Conservation (phyloP, 2,329 filamentous ascomycete genomes). For the Neonectria faginata region DNA sequence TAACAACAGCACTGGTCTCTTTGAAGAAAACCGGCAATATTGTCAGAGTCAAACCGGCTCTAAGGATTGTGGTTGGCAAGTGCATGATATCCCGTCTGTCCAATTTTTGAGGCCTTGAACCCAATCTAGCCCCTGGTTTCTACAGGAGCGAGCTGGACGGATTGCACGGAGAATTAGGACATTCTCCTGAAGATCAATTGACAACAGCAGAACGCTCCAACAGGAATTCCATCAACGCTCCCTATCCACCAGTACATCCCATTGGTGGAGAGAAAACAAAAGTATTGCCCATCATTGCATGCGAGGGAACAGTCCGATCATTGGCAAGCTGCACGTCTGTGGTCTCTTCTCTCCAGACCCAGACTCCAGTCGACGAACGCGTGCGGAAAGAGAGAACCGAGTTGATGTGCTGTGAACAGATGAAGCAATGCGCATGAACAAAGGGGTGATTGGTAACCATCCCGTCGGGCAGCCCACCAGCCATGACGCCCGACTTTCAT, state of each 20-base stretch:
- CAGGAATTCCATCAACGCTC: no score
- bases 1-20: background rate
- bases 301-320: background rate
- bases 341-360: no score
- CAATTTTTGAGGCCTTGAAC: background rate
- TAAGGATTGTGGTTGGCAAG: background rate
- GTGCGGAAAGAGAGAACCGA: background rate
- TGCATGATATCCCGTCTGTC: background rate
- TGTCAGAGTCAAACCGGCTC: background rate
- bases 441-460: slow-evolving; percentile 10
- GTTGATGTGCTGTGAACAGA: background rate
- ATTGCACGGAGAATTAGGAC: no score
- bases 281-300: background rate
- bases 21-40: background rate
- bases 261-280: no score
- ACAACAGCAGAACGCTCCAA: no score
- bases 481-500: slow-evolving; percentile 17
- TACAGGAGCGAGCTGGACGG: no score
- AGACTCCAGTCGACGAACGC: background rate
- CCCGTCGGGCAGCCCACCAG: slow-evolving; percentile 10
- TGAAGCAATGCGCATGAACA: background rate
- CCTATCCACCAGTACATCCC: no score
- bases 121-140: no score
- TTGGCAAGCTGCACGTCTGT: background rate
- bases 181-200: no score